Percentiles rank a stretch among this genome's conserved stretches.
These are phyloP conservation scores for Aspergillus sp. DNA, from an alignment of 2,329 filamentous ascomycete genomes.

Conservation along the genomic window DNA sequence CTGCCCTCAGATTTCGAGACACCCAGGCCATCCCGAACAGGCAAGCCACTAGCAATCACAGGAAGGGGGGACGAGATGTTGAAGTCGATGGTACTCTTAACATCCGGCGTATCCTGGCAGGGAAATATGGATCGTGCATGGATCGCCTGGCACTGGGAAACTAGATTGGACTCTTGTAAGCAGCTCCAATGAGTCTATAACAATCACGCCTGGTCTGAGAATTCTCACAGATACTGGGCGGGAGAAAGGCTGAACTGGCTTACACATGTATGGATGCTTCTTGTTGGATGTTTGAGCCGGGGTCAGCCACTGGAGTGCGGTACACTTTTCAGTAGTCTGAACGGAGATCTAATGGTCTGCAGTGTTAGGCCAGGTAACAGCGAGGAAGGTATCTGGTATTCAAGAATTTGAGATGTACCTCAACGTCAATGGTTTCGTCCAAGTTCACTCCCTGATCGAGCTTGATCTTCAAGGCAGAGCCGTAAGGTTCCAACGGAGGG, in stretches of 20 bases:
- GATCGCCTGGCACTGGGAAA: conserved; percentile 96
- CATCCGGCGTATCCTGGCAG: conserved; percentile 95
- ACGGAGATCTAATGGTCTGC: conserved; percentile 61
- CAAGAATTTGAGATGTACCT: conserved; percentile 36
- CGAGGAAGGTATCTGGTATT: background rate
- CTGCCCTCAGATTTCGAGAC: conserved; percentile 55
- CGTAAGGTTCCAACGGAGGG: conserved; percentile 69
- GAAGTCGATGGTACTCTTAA: conserved; percentile 94
- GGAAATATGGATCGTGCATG: conserved; percentile 92
- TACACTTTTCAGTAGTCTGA: conserved; percentile 83
- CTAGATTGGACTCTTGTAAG: conserved; percentile 28
- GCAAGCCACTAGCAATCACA: conserved; percentile 87
- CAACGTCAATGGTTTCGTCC: conserved; percentile 51
- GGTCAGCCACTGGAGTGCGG: conserved; percentile 92
- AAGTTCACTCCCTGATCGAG: conserved; percentile 52
- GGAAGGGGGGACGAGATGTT: conserved; percentile 82
- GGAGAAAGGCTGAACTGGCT: conserved; percentile 18
- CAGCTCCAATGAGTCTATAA: background rate
- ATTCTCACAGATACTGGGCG: background rate
- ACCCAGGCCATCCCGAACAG: conserved; percentile 52
- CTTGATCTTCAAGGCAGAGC: conserved; percentile 50
- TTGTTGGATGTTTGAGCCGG: conserved; percentile 93
- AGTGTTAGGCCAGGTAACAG: background rate
- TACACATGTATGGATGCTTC: conserved; percentile 91
- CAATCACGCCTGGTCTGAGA: background rate